These are phyloP conservation scores for Penicillium odoratum DNA, from an alignment of 495 filamentous ascomycete species.

Conservation along the genomic window DNA sequence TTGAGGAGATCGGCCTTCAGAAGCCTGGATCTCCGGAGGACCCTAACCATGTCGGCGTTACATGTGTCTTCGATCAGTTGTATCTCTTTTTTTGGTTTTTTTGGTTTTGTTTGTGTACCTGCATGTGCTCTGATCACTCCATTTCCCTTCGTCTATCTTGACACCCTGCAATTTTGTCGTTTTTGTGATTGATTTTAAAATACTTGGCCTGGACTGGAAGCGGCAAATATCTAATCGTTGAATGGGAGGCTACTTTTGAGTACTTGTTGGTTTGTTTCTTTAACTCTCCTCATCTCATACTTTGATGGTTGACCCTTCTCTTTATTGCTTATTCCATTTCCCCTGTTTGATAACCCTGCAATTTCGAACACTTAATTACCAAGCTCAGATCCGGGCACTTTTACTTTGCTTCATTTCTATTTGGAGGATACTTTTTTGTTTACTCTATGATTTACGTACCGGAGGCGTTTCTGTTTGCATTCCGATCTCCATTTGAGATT, in stretches of 20 bases:
- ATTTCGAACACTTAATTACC: neutral
- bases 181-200: neutral
- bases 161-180: neutral
- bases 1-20: neutral
- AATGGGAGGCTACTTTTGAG: neutral
- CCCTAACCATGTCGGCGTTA: neutral
- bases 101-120: slow-evolving; percentile 2
- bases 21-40: neutral
- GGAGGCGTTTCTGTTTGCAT: neutral
- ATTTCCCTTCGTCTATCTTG: neutral
- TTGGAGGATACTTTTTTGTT: too few relatives aligned
- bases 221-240: slow-evolving; percentile 1
- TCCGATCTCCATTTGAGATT: neutral
- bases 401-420: neutral
- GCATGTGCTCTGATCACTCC: slow-evolving; percentile 1
- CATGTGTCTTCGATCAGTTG: slow-evolving; percentile 2
- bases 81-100: neutral
- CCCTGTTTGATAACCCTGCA: neutral
- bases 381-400: neutral
- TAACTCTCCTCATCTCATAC: neutral
- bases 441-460: too few relatives aligned
- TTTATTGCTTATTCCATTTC: neutral
- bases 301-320: neutral
- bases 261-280: neutral
- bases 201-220: neutral